Evolutionary conservation across 148 eudicot genomes (phyloP).

Genomic region (Beta vulgaris): DNA sequence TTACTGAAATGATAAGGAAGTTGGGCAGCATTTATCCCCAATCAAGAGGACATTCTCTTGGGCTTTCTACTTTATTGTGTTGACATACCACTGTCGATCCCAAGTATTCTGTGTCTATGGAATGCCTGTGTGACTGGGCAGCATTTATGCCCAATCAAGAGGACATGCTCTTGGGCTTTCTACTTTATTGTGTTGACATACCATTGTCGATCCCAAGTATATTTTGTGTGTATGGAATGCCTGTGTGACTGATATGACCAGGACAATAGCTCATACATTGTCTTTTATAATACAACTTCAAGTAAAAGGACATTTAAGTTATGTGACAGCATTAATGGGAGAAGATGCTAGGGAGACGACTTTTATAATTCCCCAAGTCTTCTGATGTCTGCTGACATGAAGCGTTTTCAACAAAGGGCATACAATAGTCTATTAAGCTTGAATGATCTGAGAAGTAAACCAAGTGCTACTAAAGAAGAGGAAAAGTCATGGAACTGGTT

Average conservation of each 20-base stretch:
- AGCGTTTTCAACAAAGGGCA: conserved; percentile 26
- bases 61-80: conserved; percentile 20
- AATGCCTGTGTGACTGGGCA: too few relatives aligned
- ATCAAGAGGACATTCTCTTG: conserved; percentile 44
- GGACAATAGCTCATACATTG: too few relatives aligned
- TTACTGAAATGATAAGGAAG: conserved; percentile 48
- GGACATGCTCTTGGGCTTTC: conserved; percentile 42
- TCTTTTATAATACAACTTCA: too few relatives aligned
- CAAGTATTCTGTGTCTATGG: not conserved
- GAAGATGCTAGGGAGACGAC: too few relatives aligned
- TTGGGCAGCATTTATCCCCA: conserved; percentile 47
- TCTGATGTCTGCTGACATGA: not conserved
- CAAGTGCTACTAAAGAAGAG: conserved; percentile 83
- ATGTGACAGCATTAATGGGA: too few relatives aligned
- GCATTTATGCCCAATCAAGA: conserved; percentile 46
- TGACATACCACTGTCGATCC: conserved; percentile 12
- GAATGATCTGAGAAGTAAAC: conserved; percentile 76
- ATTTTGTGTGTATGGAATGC: too few relatives aligned
- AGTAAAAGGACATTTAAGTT: too few relatives aligned
- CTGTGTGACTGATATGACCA: too few relatives aligned
- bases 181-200: conserved; percentile 18
- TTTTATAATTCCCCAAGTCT: not conserved
- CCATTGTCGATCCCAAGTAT: not conserved
- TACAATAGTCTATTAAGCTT: conserved; percentile 50
- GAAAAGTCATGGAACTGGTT: conserved; percentile 88